A percentile compares a stretch with the other conserved stretches of the same genome.
These are phyloP conservation scores for Annulohypoxylon moriforme DNA, from an alignment of 495 filamentous ascomycete genomes.

Conservation along the genomic window DNA sequence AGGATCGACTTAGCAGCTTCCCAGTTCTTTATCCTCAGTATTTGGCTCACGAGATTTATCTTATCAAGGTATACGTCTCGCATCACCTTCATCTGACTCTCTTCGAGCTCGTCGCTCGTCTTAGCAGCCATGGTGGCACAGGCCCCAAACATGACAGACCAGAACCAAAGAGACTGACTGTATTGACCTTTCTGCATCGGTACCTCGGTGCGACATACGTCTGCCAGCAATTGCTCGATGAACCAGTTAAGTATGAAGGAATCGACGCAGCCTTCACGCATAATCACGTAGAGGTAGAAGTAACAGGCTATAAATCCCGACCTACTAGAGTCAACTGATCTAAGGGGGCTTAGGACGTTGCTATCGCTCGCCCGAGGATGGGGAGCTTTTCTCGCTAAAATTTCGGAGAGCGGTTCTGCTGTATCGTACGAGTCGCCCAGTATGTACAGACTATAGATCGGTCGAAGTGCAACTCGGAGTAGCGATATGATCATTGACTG, in stretches of 20 bases:
- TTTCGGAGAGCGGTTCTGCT: conserved; percentile 42
- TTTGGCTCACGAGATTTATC: conserved; percentile 40
- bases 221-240: conserved; percentile 49
- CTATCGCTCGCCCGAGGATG: conserved; percentile 37
- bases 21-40: conserved; percentile 45
- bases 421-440: conserved; percentile 40
- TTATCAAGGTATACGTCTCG: conserved; percentile 45
- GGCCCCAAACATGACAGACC: conserved; percentile 49
- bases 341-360: conserved; percentile 38
- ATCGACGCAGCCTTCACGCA: conserved; percentile 45
- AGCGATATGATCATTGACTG: conserved; percentile 50
- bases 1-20: conserved; percentile 45
- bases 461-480: conserved; percentile 44
- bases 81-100: conserved; percentile 41
- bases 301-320: conserved; percentile 50
- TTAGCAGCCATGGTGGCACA: conserved; percentile 44
- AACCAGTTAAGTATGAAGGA: conserved; percentile 50
- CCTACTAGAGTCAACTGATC: conserved; percentile 46
- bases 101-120: conserved; percentile 39
- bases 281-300: conserved; percentile 51
- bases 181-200: conserved; percentile 47
- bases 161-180: conserved; percentile 49
- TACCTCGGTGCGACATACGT: conserved; percentile 46
- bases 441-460: conserved; percentile 45
- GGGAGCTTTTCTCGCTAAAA: conserved; percentile 44